A percentile compares a stretch with the other conserved stretches of the same genome.
Conservation (phyloP, 106 monocot genomes). For the Agapanthus africanus region DNA sequence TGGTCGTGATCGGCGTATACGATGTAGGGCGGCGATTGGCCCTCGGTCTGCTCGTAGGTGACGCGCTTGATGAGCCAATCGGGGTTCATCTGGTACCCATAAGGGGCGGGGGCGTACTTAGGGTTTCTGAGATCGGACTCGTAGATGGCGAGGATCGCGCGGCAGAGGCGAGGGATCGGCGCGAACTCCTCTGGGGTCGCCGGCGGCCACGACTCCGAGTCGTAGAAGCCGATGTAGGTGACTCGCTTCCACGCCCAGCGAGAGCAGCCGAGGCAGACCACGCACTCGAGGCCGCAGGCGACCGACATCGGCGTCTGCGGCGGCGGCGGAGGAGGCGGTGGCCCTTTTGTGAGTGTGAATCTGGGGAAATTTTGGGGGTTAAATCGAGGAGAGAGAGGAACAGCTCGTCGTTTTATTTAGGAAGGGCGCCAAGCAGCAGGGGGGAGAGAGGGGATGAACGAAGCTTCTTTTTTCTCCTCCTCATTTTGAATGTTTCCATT, state of each 20-base stretch:
- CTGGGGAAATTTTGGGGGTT: too few species aligned
- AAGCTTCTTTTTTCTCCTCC: too few species aligned
- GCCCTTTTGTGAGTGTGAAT: too few species aligned
- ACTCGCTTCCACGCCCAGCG: constrained; percentile 69
- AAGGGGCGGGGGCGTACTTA: constrained; percentile 19
- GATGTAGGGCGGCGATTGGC: constrained; percentile 41
- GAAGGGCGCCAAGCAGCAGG: too few species aligned
- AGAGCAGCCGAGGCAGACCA: constrained; percentile 61
- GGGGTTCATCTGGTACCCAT: constrained; percentile 31
- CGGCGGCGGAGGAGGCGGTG: too few species aligned
- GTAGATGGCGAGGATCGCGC: constrained; percentile 58
- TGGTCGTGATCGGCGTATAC: constrained; percentile 34
- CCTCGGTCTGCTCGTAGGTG: constrained; percentile 29
- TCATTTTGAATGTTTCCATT: too few species aligned
- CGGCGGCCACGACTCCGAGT: constrained; percentile 55
- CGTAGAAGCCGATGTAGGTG: constrained; percentile 63
- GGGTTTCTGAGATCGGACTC: constrained; percentile 43
- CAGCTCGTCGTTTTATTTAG: too few species aligned
- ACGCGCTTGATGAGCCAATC: constrained; percentile 21
- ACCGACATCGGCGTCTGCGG: constrained; percentile 52
- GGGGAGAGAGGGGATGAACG: too few species aligned
- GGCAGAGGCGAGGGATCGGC: constrained; percentile 49
- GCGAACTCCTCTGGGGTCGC: constrained; percentile 37
- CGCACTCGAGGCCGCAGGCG: constrained; percentile 55
- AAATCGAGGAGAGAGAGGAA: too few species aligned